Conservation (phyloP, 441 rosid species). For the Erysimum cheiri region DNA sequence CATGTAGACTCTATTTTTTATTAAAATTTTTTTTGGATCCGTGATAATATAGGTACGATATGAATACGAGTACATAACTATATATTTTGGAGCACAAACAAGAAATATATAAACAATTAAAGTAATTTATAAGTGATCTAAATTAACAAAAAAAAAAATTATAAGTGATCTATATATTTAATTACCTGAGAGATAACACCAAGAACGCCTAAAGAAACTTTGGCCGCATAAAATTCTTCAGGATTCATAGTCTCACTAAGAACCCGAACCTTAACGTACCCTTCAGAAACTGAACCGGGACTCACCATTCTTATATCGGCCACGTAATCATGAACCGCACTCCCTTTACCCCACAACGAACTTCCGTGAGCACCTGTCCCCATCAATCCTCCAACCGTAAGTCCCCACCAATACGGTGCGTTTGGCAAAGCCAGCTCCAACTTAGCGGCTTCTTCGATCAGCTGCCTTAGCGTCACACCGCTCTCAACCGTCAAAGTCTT, state of each 20-base stretch:
- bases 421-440: conserved; percentile 70
- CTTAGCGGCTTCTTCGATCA: conserved; percentile 64
- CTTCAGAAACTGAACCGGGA: conserved; percentile 55
- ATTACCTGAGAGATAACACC: conserved; percentile 79
- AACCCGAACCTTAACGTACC: conserved; percentile 55
- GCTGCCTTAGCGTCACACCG: conserved; percentile 67
- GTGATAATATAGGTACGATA: too few relatives aligned
- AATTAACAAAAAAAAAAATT: too few relatives aligned
- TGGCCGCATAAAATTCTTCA: conserved; percentile 63
- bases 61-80: too few relatives aligned
- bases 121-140: too few relatives aligned
- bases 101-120: too few relatives aligned
- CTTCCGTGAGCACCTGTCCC: conserved; percentile 91
- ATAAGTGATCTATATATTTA: too few relatives aligned
- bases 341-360: conserved; percentile 76
- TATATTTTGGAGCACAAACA: too few relatives aligned
- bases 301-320: conserved; percentile 59
- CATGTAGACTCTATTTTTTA: too few relatives aligned
- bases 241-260: conserved; percentile 41
- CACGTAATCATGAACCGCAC: conserved; percentile 77
- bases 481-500: conserved; percentile 67
- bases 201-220: conserved; percentile 84
- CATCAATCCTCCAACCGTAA: conserved; percentile 77
- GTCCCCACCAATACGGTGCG: conserved; percentile 92
- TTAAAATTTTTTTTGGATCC: too few relatives aligned